Conservation (phyloP, 2,329 filamentous ascomycete species). For the Fusarium napiforme region DNA sequence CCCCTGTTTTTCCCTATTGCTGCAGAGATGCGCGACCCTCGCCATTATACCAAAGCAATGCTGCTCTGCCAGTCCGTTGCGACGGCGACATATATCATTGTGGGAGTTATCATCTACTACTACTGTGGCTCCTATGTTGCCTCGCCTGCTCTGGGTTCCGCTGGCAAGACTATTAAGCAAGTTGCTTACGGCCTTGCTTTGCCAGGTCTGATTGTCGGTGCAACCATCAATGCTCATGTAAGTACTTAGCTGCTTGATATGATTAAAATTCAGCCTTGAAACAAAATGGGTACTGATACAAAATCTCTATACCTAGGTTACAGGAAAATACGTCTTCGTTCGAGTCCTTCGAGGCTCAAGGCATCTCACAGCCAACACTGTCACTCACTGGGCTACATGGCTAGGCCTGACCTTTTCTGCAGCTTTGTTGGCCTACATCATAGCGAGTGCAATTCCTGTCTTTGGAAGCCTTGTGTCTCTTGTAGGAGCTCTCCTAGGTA, state of each 20-base stretch:
- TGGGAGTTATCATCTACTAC: constrained; percentile 56
- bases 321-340: constrained; percentile 31
- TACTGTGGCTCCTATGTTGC: constrained; percentile 60
- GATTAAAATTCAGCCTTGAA: too few relatives aligned
- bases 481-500: constrained; percentile 47
- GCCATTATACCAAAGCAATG: constrained; percentile 42
- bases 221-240: constrained; percentile 43
- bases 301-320: neutral
- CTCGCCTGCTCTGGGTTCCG: constrained; percentile 59
- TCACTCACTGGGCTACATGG: constrained; percentile 48
- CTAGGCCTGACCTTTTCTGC: constrained; percentile 43
- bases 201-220: constrained; percentile 44
- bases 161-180: constrained; percentile 55
- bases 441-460: constrained; percentile 41
- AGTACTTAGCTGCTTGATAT: constrained; percentile 1
- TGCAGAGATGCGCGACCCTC: constrained; percentile 48
- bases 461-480: constrained; percentile 47
- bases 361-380: constrained; percentile 45
- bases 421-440: constrained; percentile 45
- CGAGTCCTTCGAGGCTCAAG: constrained; percentile 45
- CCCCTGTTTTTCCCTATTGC: constrained; percentile 50
- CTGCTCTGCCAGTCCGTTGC: constrained; percentile 45
- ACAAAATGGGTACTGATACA: neutral
- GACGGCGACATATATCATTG: constrained; percentile 48
- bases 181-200: constrained; percentile 54